Evolutionary conservation across 2,329 filamentous ascomycete species (phyloP).

Genomic region (Clarireedia hainanense): DNA sequence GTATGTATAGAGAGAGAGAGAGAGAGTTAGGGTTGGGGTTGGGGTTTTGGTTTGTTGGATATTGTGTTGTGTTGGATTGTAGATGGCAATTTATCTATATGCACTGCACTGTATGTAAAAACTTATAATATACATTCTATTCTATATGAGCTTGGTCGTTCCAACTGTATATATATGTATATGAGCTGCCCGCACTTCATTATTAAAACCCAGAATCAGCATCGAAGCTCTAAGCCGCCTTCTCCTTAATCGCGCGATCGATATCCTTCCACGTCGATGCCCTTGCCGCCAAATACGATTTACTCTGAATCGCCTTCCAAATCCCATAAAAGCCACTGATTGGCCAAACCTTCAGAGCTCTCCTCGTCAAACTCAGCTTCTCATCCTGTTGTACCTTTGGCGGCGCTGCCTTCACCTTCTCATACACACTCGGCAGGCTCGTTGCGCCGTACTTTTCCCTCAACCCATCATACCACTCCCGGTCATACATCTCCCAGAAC

Average conservation of each 20-base stretch:
- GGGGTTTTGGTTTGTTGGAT: no score
- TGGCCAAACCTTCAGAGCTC: conserved; percentile 43
- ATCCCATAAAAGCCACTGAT: conserved; percentile 53
- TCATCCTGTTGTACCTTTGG: conserved; percentile 40
- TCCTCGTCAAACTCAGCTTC: conserved; percentile 34
- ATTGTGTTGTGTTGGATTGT: no score
- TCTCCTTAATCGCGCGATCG: not conserved
- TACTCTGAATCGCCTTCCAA: conserved; percentile 48
- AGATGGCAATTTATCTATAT: no score
- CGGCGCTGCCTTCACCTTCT: conserved; percentile 53
- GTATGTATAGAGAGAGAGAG: no score
- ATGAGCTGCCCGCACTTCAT: no score
- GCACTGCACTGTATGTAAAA: no score
- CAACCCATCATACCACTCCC: conserved; percentile 53
- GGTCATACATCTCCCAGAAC: conserved; percentile 59
- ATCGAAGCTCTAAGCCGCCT: not conserved
- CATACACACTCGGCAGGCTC: conserved; percentile 58
- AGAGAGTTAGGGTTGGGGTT: no score
- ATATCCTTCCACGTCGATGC: conserved; percentile 21
- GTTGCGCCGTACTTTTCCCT: conserved; percentile 54
- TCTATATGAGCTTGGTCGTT: no score
- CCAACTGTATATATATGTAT: no score
- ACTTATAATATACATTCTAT: no score
- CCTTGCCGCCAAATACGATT: conserved; percentile 24
- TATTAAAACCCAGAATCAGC: no score